Conservation (phyloP, 1,284 basidiomycete genomes). For the Ceratobasidium sp. region DNA sequence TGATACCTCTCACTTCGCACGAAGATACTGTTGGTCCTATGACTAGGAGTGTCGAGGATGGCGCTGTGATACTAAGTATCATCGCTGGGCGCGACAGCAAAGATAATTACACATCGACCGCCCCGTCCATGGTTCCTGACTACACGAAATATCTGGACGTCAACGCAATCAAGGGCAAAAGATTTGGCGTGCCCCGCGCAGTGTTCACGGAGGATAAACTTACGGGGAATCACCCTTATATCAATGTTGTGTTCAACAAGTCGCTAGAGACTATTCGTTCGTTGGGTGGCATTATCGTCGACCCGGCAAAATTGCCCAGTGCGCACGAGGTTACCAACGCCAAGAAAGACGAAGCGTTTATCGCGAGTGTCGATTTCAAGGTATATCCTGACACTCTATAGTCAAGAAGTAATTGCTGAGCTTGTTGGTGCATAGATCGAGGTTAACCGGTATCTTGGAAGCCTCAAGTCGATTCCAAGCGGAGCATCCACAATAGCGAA, state of each 20-base stretch:
- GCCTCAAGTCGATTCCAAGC: slow-evolving; percentile 64
- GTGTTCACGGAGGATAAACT: slow-evolving; percentile 41
- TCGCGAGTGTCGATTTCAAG: slow-evolving; percentile 71
- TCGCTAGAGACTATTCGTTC: slow-evolving; percentile 64
- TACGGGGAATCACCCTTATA: slow-evolving; percentile 42
- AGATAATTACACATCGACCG: slow-evolving; percentile 72
- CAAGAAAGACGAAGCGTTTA: slow-evolving; percentile 68
- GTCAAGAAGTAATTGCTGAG: too few relatives aligned
- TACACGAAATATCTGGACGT: slow-evolving; percentile 66
- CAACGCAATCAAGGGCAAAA: slow-evolving; percentile 67
- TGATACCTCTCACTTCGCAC: slow-evolving; percentile 71
- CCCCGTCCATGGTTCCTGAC: slow-evolving; percentile 68
- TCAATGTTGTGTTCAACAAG: slow-evolving; percentile 62
- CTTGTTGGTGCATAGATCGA: slow-evolving; percentile 60
- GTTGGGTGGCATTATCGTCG: slow-evolving; percentile 72
- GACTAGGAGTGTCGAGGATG: slow-evolving; percentile 70
- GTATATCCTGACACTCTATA: slow-evolving; percentile 53
- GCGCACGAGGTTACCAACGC: slow-evolving; percentile 64
- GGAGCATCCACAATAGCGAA: slow-evolving; percentile 68
- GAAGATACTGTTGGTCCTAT: slow-evolving; percentile 77
- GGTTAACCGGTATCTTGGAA: slow-evolving; percentile 64
- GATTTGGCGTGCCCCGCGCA: slow-evolving; percentile 68
- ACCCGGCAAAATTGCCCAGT: slow-evolving; percentile 72
- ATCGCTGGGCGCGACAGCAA: slow-evolving; percentile 71
- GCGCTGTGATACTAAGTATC: slow-evolving; percentile 67